These are phyloP conservation scores for Cardiospermum halicacabum DNA, from an alignment of 345 rosid genomes.

Conservation along the genomic window DNA sequence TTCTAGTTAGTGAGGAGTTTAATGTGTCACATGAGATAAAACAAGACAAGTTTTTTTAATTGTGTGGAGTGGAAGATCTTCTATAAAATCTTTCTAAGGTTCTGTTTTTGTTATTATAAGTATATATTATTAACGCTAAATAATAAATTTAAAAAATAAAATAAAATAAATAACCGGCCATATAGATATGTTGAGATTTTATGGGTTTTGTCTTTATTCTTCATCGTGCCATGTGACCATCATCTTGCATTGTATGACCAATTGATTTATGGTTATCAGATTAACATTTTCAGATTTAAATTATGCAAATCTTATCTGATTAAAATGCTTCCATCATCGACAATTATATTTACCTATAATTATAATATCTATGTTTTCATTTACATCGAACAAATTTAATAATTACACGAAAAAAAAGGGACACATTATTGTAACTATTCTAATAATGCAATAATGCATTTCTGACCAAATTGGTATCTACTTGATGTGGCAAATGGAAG, in stretches of 20 bases:
- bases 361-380: too few species aligned
- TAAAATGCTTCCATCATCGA: too few species aligned
- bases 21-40: slow-evolving; percentile 25
- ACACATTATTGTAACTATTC: too few species aligned
- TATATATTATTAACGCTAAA: slow-evolving; percentile 16
- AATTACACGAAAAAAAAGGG: too few species aligned
- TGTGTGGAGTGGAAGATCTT: slow-evolving; percentile 25
- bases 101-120: too few species aligned
- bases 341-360: too few species aligned
- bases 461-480: too few species aligned
- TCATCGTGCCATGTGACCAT: slow-evolving; percentile 29
- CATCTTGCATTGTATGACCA: background rate
- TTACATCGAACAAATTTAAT: too few species aligned
- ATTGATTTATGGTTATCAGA: slow-evolving; percentile 5
- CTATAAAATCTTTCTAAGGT: slow-evolving; percentile 35
- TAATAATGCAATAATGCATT: too few species aligned
- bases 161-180: slow-evolving; percentile 6
- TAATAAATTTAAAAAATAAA: background rate
- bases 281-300: background rate
- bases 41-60: slow-evolving; percentile 9
- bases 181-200: slow-evolving; percentile 35
- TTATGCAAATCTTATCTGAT: too few species aligned
- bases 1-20: slow-evolving; percentile 1
- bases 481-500: too few species aligned
- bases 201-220: slow-evolving; percentile 17